These are phyloP conservation scores for Hanseniaspora hatyaiensis DNA, from an alignment of 805 yeast species.

Conservation along the genomic window DNA sequence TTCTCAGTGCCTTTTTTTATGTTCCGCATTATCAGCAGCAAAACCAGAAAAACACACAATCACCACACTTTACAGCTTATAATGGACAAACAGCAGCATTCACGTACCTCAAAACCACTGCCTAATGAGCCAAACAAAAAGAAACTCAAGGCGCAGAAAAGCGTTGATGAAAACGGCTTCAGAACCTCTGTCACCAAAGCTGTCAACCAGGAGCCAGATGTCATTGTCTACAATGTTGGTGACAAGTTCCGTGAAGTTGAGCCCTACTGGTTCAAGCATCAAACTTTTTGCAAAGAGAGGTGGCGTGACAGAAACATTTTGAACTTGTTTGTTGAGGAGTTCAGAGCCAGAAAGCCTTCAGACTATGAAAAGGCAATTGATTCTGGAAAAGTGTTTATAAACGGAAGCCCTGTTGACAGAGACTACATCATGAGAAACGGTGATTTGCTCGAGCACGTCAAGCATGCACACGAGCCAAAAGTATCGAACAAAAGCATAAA, in stretches of 20 bases:
- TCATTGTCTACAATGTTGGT: conserved; percentile 39
- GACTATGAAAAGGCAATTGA: conserved; percentile 48
- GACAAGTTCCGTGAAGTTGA: conserved; percentile 58
- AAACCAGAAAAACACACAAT: no score
- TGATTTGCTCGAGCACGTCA: conserved; percentile 63
- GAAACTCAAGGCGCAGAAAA: conserved; percentile 6
- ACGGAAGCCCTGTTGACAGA: conserved; percentile 48
- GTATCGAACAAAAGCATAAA: conserved; percentile 48
- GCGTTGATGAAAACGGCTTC: conserved; percentile 26
- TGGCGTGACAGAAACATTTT: conserved; percentile 79
- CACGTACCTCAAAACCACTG: neutral
- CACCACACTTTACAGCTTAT: no score
- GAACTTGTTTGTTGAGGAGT: conserved; percentile 75
- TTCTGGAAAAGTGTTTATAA: conserved; percentile 64
- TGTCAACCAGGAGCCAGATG: conserved; percentile 39
- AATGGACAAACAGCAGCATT: neutral
- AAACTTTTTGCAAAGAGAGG: conserved; percentile 80
- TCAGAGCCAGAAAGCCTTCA: conserved; percentile 60
- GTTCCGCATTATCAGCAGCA: no score
- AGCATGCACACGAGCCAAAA: conserved; percentile 87
- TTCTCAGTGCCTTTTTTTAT: no score
- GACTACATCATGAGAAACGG: conserved; percentile 69
- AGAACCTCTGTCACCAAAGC: conserved; percentile 23
- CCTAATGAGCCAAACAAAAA: conserved; percentile 8
- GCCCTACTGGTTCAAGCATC: conserved; percentile 80